Evolutionary conservation across 192 early-diverging fungal species (phyloP).

Genomic region (Coemansia sp.): DNA sequence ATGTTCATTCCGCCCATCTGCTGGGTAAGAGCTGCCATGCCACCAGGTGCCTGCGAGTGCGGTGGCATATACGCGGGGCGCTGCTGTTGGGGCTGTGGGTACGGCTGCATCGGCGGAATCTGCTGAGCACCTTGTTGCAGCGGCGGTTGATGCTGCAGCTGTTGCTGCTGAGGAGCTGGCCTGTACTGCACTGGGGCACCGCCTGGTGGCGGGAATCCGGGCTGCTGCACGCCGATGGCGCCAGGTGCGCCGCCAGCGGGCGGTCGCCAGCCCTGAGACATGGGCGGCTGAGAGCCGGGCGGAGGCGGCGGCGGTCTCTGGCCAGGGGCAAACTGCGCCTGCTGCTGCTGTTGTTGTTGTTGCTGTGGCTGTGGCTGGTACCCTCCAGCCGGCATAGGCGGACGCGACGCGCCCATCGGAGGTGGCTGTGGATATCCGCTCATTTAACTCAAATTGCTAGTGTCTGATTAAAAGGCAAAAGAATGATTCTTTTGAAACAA

Average conservation of each 20-base stretch:
- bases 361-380: constrained; percentile 21
- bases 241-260: constrained; percentile 16
- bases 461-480: neutral
- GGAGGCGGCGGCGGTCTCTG: constrained; percentile 31
- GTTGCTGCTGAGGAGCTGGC: constrained; percentile 21
- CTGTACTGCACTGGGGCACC: constrained; percentile 18
- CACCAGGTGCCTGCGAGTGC: constrained; percentile 10
- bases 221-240: constrained; percentile 24
- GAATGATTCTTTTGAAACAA: neutral
- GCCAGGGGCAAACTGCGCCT: constrained; percentile 3
- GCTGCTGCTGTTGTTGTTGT: constrained; percentile 12
- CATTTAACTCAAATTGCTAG: constrained; percentile 1
- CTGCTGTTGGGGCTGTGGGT: constrained; percentile 18
- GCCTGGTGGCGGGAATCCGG: constrained; percentile 40
- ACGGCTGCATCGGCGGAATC: constrained; percentile 4
- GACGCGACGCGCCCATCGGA: constrained; percentile 15
- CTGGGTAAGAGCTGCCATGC: constrained; percentile 22
- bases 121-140: constrained; percentile 8
- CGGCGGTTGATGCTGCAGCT: constrained; percentile 16
- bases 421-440: constrained; percentile 15
- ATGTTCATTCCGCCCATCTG: constrained; percentile 44
- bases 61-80: neutral
- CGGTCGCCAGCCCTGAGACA: constrained; percentile 25
- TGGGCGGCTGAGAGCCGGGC: constrained; percentile 23
- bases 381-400: constrained; percentile 10